A percentile compares a stretch with the other conserved stretches of the same genome.
Conservation (phyloP, 176 grass and related monocot species). For the Oryza nivara region DNA sequence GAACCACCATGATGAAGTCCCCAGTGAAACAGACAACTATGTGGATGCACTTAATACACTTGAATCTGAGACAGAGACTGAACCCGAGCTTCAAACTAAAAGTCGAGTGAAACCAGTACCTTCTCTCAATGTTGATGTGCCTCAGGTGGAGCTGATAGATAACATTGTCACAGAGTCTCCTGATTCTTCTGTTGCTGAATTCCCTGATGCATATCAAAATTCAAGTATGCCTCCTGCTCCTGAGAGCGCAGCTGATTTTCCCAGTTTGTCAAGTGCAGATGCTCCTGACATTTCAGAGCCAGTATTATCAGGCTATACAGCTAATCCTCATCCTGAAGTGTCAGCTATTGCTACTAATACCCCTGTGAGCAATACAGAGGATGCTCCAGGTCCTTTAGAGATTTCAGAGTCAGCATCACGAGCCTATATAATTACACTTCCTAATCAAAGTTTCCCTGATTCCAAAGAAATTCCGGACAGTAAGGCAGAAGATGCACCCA, state of each 20-base stretch:
- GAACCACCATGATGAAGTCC: constrained; percentile 60
- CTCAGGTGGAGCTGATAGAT: constrained; percentile 37
- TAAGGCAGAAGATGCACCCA: constrained; percentile 32
- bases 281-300: constrained; percentile 40
- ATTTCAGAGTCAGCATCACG: constrained; percentile 28
- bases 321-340: constrained; percentile 26
- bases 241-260: constrained; percentile 31
- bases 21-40: constrained; percentile 86
- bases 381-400: constrained; percentile 43
- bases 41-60: constrained; percentile 90
- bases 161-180: constrained; percentile 42
- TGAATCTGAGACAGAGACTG: constrained; percentile 92
- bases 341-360: constrained; percentile 30
- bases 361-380: constrained; percentile 21
- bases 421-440: constrained; percentile 32
- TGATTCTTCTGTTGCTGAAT: constrained; percentile 40
- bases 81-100: constrained; percentile 69
- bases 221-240: constrained; percentile 23
- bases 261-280: constrained; percentile 53
- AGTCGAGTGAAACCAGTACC: constrained; percentile 40
- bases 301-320: constrained; percentile 33
- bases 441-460: constrained; percentile 32
- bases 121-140: constrained; percentile 34
- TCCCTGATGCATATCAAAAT: constrained; percentile 33
- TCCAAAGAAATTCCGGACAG: constrained; percentile 39